phyloP scores from a whole-genome alignment of 352 stramenopile genomes.

The Stephanocyclus meneghinianus region DNA sequence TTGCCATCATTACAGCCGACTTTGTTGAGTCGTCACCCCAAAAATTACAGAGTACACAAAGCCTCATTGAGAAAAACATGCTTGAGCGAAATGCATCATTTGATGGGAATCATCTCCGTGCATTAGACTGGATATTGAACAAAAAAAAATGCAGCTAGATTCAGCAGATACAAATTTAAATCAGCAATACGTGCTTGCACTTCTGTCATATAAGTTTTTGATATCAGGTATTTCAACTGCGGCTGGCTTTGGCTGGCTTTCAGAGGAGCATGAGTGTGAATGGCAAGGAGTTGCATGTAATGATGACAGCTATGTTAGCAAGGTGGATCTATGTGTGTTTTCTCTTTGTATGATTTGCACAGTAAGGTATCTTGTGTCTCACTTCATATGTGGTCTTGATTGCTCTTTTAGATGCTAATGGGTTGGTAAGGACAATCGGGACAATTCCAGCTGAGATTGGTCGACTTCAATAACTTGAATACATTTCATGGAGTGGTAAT shows the following conservation, averaged over 20 bases:
- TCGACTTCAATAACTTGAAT: slow-evolving; percentile 54
- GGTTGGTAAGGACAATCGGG: slow-evolving; percentile 51
- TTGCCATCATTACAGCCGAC: too few relatives aligned
- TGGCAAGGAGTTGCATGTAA: slow-evolving; percentile 62
- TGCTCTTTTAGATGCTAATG: slow-evolving; percentile 14
- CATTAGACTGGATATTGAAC: slow-evolving; percentile 66
- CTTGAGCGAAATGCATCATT: too few relatives aligned
- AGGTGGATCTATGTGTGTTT: slow-evolving; percentile 57
- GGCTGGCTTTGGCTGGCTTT: slow-evolving; percentile 46
- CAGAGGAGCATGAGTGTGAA: slow-evolving; percentile 50
- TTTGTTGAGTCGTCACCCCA: too few relatives aligned
- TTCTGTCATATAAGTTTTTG: slow-evolving; percentile 55
- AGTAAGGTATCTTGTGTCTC: background rate
- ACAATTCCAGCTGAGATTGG: slow-evolving; percentile 55
- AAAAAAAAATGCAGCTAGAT: slow-evolving; percentile 54
- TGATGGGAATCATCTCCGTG: slow-evolving; percentile 2
- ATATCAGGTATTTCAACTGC: too few relatives aligned
- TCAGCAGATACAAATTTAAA: slow-evolving; percentile 50
- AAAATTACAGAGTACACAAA: too few relatives aligned
- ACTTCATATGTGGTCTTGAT: background rate
- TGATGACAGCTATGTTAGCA: slow-evolving; percentile 32
- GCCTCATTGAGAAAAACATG: too few relatives aligned
- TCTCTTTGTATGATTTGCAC: background rate
- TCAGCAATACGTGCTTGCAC: slow-evolving; percentile 66
- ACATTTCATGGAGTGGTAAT: slow-evolving; percentile 46